Base-by-base conservation (phyloP, 2,329 filamentous ascomycete genomes). In the Cordyceps militaris region DNA sequence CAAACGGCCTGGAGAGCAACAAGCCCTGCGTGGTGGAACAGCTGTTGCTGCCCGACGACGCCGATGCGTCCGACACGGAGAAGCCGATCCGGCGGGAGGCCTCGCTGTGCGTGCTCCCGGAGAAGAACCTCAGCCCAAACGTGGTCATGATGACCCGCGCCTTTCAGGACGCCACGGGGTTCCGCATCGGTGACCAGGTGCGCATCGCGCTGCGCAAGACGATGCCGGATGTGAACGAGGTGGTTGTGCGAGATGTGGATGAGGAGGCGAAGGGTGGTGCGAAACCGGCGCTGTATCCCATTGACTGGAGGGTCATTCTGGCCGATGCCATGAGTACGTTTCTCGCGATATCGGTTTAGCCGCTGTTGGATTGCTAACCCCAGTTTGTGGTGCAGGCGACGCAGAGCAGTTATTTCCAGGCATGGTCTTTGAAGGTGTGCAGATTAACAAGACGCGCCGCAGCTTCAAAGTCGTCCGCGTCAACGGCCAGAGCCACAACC, bases 61-160 rank as follows among this genome's bases (percentile, higher is more conserved):
- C 66, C 8, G 54, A 40, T 49, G 44, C 21, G 7, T 19, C 34
- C 11, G 34, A 8, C 2, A 46, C 42, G 60, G 34, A 38, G 34
- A 38, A 13, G 14, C 46, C 65, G 51, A 50, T 63, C 32, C 66
- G 67, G 26, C 71, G 75, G 16, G 76, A 81, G 63, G 79, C 78
- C 5, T 73, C 77, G 30, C 71, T 80, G 1, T 81, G 78, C 73
- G 73, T 75, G 0, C 70, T 79, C 16, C 75, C 78, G 2, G 77
- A 79, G 46, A 80, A 86, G 68, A 84, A 85, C 65, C 75, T 90
- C 63, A 81, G 85, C 66, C 83, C 83, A 63, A 81, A 86, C 61
- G 78, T 90, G 58, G 76, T 88, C 51, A 80, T 92, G 76, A 83
- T 89, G 75, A 86, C 89, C 23, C 86, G 89, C 61, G 78, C 83